Percentiles rank a stretch among this genome's conserved stretches.
Evolutionary conservation across 805 yeast genomes (phyloP).

Genomic region (Vanderwaltozyma yarrowii): DNA sequence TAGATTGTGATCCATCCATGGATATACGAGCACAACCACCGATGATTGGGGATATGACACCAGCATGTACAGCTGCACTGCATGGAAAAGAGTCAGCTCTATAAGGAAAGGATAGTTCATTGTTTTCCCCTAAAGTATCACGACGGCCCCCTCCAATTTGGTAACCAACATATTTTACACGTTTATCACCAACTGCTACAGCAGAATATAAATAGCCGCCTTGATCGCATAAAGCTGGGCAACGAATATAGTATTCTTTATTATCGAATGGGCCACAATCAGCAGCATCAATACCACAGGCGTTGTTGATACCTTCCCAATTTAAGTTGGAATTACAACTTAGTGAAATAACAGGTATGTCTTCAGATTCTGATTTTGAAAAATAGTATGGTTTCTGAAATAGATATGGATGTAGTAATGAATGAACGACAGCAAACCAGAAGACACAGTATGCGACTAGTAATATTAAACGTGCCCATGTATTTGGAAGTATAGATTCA

Average conservation of each 20-base stretch:
- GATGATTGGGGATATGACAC: slow-evolving; percentile 53
- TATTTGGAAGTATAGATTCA: slow-evolving; percentile 19
- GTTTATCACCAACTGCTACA: slow-evolving; percentile 59
- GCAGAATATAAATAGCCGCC: slow-evolving; percentile 69
- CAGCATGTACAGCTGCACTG: slow-evolving; percentile 84
- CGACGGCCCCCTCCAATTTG: slow-evolving; percentile 66
- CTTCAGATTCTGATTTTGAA: slow-evolving; percentile 12
- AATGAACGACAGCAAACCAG: slow-evolving; percentile 37
- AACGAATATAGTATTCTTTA: slow-evolving; percentile 47
- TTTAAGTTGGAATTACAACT: slow-evolving; percentile 29
- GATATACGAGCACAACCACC: slow-evolving; percentile 74
- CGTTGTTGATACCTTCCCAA: slow-evolving; percentile 70
- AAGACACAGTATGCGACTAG: slow-evolving; percentile 33
- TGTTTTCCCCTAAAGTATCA: slow-evolving; percentile 8
- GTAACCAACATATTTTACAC: slow-evolving; percentile 60
- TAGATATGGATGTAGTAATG: slow-evolving; percentile 37
- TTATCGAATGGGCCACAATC: slow-evolving; percentile 41
- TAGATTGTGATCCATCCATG: slow-evolving; percentile 42
- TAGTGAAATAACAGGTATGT: slow-evolving; percentile 32
- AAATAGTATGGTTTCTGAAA: slow-evolving; percentile 32
- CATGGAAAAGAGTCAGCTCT: slow-evolving; percentile 86
- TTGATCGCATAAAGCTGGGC: slow-evolving; percentile 82
- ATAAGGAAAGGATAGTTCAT: slow-evolving; percentile 46
- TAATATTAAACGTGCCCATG: slow-evolving; percentile 22
- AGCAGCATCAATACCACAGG: slow-evolving; percentile 66